Evolutionary conservation across 805 yeast species (phyloP), one percentile per base, ranked within the genome.

Genomic region (Wickerhamiella spandovensis): DNA sequence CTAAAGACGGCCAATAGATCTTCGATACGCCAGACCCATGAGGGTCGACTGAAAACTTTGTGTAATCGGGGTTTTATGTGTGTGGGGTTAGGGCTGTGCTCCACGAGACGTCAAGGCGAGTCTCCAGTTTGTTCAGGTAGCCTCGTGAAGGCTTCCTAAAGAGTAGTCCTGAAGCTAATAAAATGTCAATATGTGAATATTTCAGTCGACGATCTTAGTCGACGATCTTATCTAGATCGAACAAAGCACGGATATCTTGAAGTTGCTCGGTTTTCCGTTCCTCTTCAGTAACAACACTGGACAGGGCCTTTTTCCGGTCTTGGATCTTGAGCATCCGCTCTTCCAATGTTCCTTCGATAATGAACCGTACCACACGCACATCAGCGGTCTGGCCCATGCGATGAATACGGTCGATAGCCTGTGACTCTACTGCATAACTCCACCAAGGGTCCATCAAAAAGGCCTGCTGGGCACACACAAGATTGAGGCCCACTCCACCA

Each of bases 401-500:
- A 61, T 89, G 96, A 17, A 90, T 75, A 58, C 97, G 70, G 66
- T 88, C 95, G 53, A 88, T 84, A 0, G 95, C 95, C 64, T 87
- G 96, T 47, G 84, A 86, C 59, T 87, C 95, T 49, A 82, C 78
- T 46, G 95, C 85, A 44, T 86, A 94, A 28, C 92, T 84, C 97
- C 97, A 89, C 92, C 95, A 89, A 0, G 97, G 96, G 60, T 89
- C 97, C 86, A 90, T 82, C 76, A 89, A 73, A 58, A 80, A 87
- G 2, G 94, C 97, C 35, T 77, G 73, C 0, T 85, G 82, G 0
- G 97, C 95, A 47, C 81, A 78, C 0, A 95, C 89, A 53, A 89
- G 68, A 61, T 89, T 89, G 54, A 89, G 70, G 0, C 97, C 97
- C 12, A 88, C 95, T 7, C 97, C 97, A 22, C 97, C 97, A 0